Percentiles rank a stretch among this genome's conserved stretches.
phyloP scores from a whole-genome alignment of 2,329 filamentous ascomycete species.

The Coniella lustricola region DNA sequence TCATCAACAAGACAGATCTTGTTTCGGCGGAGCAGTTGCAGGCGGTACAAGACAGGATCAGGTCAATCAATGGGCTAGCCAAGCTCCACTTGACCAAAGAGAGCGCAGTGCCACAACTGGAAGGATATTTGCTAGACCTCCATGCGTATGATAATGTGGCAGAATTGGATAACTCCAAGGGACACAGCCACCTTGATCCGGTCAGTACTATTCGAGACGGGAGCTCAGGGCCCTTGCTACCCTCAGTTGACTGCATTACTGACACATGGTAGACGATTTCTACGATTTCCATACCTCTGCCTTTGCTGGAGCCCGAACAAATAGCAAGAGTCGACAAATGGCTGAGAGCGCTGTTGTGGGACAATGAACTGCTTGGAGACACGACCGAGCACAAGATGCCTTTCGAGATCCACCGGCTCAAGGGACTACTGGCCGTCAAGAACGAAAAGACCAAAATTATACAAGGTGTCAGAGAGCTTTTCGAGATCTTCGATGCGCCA shows the following conservation, averaged over 20 bases:
- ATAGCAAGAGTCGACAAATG: slow-evolving; percentile 67
- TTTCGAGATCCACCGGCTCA: slow-evolving; percentile 83
- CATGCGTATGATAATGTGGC: slow-evolving; percentile 86
- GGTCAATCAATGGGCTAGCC: slow-evolving; percentile 83
- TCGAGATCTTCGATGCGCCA: slow-evolving; percentile 72
- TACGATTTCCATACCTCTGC: slow-evolving; percentile 67
- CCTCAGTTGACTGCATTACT: neutral
- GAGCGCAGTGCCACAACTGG: slow-evolving; percentile 71
- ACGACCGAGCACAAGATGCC: slow-evolving; percentile 23
- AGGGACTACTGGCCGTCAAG: slow-evolving; percentile 65
- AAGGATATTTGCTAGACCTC: slow-evolving; percentile 80
- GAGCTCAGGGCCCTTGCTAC: neutral
- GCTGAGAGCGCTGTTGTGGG: slow-evolving; percentile 81
- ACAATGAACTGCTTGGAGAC: slow-evolving; percentile 52
- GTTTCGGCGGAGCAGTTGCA: slow-evolving; percentile 64
- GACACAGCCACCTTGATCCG: slow-evolving; percentile 85
- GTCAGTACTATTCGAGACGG: slow-evolving; percentile 38
- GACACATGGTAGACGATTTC: slow-evolving; percentile 62
- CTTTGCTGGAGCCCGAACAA: slow-evolving; percentile 48
- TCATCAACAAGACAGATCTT: slow-evolving; percentile 90
- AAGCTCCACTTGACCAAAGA: slow-evolving; percentile 76
- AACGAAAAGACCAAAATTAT: slow-evolving; percentile 67
- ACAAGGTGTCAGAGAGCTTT: slow-evolving; percentile 88
- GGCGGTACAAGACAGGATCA: slow-evolving; percentile 62
- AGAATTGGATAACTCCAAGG: slow-evolving; percentile 63